Evolutionary conservation across 2,329 filamentous ascomycete genomes (phyloP).

Genomic region (Trichophyton verrucosum): DNA sequence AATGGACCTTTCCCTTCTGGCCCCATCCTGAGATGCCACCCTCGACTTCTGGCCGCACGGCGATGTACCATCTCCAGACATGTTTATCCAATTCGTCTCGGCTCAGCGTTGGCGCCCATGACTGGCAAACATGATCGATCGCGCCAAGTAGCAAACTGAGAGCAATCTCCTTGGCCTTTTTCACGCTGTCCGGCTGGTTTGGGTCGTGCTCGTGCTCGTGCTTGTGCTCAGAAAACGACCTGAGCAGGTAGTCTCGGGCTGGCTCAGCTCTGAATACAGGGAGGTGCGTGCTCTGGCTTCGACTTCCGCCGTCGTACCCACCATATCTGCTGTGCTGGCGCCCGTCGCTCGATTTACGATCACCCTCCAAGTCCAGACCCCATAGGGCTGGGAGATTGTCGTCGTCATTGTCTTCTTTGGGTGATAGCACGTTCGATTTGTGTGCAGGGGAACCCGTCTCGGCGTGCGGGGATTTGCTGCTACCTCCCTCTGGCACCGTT

Average conservation of each 20-base stretch:
- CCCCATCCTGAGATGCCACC: constrained; percentile 69
- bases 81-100: constrained; percentile 57
- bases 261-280: constrained; percentile 63
- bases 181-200: constrained; percentile 11
- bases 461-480: constrained; percentile 10
- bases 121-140: constrained; percentile 58
- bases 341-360: constrained; percentile 35
- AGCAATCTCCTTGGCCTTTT: constrained; percentile 53
- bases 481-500: background rate
- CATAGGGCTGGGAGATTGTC: constrained; percentile 38
- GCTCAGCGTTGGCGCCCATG: constrained; percentile 56
- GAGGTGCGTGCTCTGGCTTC: constrained; percentile 37
- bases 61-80: constrained; percentile 72
- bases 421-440: background rate
- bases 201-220: constrained; percentile 3
- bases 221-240: constrained; percentile 25
- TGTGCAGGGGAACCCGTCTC: background rate
- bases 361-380: constrained; percentile 45
- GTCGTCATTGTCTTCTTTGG: constrained; percentile 12
- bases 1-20: constrained; percentile 57
- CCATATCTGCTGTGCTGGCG: background rate
- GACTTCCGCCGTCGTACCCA: background rate
- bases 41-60: constrained; percentile 63
- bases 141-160: constrained; percentile 57
- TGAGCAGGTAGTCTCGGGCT: constrained; percentile 47